phyloP scores from a whole-genome alignment of 257 asterid species.

The Anisodus acutangulus region DNA sequence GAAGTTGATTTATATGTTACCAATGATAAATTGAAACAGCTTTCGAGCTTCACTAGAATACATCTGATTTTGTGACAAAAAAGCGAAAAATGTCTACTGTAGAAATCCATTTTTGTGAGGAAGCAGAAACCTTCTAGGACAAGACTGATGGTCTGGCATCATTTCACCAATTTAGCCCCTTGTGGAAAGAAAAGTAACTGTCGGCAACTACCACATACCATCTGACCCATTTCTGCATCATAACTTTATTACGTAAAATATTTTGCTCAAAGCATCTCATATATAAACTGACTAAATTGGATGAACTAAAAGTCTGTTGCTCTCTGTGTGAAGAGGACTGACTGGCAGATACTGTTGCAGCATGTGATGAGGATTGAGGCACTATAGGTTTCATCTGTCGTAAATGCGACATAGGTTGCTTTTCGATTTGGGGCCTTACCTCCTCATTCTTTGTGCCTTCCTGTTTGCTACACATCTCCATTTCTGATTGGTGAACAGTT shows the following conservation, averaged over 20 bases:
- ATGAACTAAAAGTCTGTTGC: constrained; percentile 20
- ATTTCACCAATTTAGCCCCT: constrained; percentile 75
- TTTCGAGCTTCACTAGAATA: neutral
- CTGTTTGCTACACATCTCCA: constrained; percentile 51
- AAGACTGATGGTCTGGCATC: constrained; percentile 79
- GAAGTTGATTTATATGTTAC: neutral
- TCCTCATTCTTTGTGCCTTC: constrained; percentile 44
- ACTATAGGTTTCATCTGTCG: constrained; percentile 50
- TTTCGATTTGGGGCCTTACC: constrained; percentile 44
- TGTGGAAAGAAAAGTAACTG: constrained; percentile 72
- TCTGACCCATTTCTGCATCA: constrained; percentile 75
- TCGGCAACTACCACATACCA: constrained; percentile 90
- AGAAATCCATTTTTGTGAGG: constrained; percentile 16
- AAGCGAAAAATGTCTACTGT: neutral
- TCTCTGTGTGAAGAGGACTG: constrained; percentile 33
- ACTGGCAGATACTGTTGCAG: constrained; percentile 55
- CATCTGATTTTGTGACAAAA: neutral
- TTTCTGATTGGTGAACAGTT: constrained; percentile 36
- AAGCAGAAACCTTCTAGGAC: constrained; percentile 75
- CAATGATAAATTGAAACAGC: neutral
- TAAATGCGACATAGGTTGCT: constrained; percentile 44
- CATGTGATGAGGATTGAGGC: constrained; percentile 40
- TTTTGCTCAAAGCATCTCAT: constrained; percentile 3
- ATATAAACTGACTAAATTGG: neutral
- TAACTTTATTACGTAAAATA: neutral